phyloP scores from a whole-genome alignment of 257 asterid genomes.

The Nicotiana tabacum region DNA sequence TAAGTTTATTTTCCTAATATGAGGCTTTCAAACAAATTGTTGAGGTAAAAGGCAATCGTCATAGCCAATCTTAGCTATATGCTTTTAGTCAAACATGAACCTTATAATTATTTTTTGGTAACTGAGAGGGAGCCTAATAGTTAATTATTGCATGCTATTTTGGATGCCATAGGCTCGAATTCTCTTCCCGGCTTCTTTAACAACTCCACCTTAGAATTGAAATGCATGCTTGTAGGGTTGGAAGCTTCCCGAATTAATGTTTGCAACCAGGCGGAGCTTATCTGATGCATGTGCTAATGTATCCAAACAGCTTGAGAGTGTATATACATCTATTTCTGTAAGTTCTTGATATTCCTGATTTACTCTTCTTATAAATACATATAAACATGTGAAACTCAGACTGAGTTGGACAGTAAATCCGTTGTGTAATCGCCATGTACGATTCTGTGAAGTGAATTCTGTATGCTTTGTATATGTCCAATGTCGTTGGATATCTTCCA shows the following conservation, averaged over 20 bases:
- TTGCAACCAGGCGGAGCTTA: constrained; percentile 85
- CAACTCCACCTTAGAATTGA: background rate
- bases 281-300: constrained; percentile 76
- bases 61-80: background rate
- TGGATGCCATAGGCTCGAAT: constrained; percentile 4
- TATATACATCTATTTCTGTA: constrained; percentile 65
- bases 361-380: background rate
- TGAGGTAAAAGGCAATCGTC: background rate
- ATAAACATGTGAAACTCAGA: background rate
- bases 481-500: background rate
- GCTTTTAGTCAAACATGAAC: background rate
- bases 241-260: constrained; percentile 85
- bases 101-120: too few species aligned
- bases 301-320: constrained; percentile 74
- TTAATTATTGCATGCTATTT: background rate
- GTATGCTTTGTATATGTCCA: background rate
- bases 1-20: constrained; percentile 2
- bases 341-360: constrained; percentile 26
- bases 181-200: background rate
- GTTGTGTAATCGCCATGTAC: background rate
- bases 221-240: constrained; percentile 62
- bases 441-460: background rate
- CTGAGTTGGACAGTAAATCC: constrained; percentile 1
- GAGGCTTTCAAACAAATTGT: background rate
- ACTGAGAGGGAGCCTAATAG: background rate